phyloP scores from a whole-genome alignment of 805 yeast genomes.

The Cyberlindnera saturnus region DNA sequence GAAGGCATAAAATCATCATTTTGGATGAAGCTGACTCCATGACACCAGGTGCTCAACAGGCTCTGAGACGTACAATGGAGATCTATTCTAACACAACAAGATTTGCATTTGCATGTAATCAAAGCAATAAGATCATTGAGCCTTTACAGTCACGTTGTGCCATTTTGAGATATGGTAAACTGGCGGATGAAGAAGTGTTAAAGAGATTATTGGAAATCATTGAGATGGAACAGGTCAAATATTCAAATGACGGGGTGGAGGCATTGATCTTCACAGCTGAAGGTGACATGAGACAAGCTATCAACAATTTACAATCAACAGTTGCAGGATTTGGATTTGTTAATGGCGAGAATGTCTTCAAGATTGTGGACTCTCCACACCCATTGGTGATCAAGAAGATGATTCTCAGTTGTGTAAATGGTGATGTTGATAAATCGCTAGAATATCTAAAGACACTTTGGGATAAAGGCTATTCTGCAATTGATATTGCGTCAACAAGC shows the following conservation, averaged over 20 bases:
- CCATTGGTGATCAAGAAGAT: slow-evolving; percentile 76
- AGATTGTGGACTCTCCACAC: slow-evolving; percentile 94
- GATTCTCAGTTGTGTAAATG: slow-evolving; percentile 39
- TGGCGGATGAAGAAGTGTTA: slow-evolving; percentile 81
- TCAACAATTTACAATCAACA: slow-evolving; percentile 89
- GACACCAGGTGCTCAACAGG: slow-evolving; percentile 97
- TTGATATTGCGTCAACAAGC: slow-evolving; percentile 86
- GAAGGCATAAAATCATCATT: slow-evolving; percentile 88
- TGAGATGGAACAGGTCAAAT: slow-evolving; percentile 64
- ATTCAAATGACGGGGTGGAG: slow-evolving; percentile 83
- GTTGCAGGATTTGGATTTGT: slow-evolving; percentile 91
- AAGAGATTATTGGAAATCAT: slow-evolving; percentile 67
- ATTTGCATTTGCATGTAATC: slow-evolving; percentile 98
- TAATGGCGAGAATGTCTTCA: slow-evolving; percentile 88
- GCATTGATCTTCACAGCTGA: slow-evolving; percentile 94
- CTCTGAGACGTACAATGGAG: slow-evolving; percentile 92
- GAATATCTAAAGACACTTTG: slow-evolving; percentile 63
- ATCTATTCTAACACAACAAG: slow-evolving; percentile 91
- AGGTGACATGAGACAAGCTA: slow-evolving; percentile 98
- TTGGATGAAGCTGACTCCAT: slow-evolving; percentile 94
- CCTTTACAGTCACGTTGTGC: slow-evolving; percentile 97
- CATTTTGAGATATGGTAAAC: slow-evolving; percentile 73
- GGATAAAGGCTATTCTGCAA: slow-evolving; percentile 88
- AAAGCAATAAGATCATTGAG: slow-evolving; percentile 89
- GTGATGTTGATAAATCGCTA: slow-evolving; percentile 58